phyloP scores from a whole-genome alignment of 768 basidiomycete species.

The Hortiboletus campestris region DNA sequence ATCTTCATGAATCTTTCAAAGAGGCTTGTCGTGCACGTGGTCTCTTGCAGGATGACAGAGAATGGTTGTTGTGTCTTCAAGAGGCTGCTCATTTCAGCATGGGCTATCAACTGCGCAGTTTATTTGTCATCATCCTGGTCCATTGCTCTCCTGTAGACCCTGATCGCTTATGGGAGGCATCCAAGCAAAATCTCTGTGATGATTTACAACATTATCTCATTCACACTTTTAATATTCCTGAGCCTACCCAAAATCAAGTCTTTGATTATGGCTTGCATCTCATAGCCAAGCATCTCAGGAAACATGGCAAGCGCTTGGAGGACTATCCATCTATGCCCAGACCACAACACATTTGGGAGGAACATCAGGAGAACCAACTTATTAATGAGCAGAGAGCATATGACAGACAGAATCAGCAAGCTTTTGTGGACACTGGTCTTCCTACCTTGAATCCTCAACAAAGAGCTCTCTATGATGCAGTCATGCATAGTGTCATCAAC shows the following conservation, averaged over 20 bases:
- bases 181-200: constrained; percentile 3
- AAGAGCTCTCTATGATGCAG: constrained; percentile 7
- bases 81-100: constrained; percentile 31
- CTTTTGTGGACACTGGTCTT: constrained; percentile 30
- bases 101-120: background rate
- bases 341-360: constrained; percentile 2
- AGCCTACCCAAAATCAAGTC: background rate
- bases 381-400: constrained; percentile 10
- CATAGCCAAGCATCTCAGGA: background rate
- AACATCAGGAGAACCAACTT: constrained; percentile 10
- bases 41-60: constrained; percentile 46
- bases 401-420: constrained; percentile 6
- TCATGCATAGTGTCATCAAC: background rate
- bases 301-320: background rate
- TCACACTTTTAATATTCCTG: background rate
- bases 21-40: constrained; percentile 43
- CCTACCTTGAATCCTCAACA: constrained; percentile 28
- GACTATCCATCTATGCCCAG: background rate
- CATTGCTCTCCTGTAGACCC: constrained; percentile 30
- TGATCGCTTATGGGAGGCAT: background rate
- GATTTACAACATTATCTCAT: background rate
- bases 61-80: constrained; percentile 41
- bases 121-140: background rate
- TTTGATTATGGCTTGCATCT: background rate
- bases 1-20: constrained; percentile 31